Conservation (phyloP, 148 eudicot genomes). For the Polygonum aviculare region DNA sequence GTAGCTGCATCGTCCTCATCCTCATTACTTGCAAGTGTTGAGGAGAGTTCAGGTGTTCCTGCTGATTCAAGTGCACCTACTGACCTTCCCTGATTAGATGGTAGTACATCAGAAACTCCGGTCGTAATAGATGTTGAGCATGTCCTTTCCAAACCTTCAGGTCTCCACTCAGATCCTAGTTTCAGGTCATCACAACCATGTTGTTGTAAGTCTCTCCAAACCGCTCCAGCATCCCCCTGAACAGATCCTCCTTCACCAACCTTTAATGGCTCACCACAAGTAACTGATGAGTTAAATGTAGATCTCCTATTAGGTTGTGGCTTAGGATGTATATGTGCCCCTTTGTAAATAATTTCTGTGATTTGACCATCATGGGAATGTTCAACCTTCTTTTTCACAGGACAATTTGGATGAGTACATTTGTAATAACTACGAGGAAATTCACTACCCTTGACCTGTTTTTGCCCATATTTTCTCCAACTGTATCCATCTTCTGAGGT, state of each 20-base stretch:
- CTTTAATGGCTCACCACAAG: slow-evolving; percentile 23
- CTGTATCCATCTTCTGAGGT: slow-evolving; percentile 64
- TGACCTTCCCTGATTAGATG: slow-evolving; percentile 23
- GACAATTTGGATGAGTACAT: slow-evolving; percentile 62
- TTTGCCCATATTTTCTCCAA: slow-evolving; percentile 92
- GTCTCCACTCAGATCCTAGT: slow-evolving; percentile 21
- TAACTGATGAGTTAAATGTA: slow-evolving; percentile 17
- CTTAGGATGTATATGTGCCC: slow-evolving; percentile 52
- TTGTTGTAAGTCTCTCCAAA: slow-evolving; percentile 26
- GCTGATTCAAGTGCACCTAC: slow-evolving; percentile 28
- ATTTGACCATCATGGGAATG: slow-evolving; percentile 66
- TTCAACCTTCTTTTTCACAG: slow-evolving; percentile 63
- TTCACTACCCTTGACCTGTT: slow-evolving; percentile 80
- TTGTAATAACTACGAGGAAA: slow-evolving; percentile 76
- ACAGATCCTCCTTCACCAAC: slow-evolving; percentile 19
- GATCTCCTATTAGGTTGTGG: slow-evolving; percentile 43
- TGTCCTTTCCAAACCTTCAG: slow-evolving; percentile 35
- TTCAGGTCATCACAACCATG: slow-evolving; percentile 15
- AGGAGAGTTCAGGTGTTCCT: slow-evolving; percentile 38
- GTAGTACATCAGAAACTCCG: slow-evolving; percentile 35
- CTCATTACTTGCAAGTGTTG: slow-evolving; percentile 35
- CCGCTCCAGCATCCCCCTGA: slow-evolving; percentile 25
- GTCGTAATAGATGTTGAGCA: slow-evolving; percentile 31
- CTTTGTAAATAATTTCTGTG: slow-evolving; percentile 64
- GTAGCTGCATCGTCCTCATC: slow-evolving; percentile 48